These are phyloP conservation scores for Bidens hawaiensis DNA, from an alignment of 140 eudicot species.

Conservation along the genomic window DNA sequence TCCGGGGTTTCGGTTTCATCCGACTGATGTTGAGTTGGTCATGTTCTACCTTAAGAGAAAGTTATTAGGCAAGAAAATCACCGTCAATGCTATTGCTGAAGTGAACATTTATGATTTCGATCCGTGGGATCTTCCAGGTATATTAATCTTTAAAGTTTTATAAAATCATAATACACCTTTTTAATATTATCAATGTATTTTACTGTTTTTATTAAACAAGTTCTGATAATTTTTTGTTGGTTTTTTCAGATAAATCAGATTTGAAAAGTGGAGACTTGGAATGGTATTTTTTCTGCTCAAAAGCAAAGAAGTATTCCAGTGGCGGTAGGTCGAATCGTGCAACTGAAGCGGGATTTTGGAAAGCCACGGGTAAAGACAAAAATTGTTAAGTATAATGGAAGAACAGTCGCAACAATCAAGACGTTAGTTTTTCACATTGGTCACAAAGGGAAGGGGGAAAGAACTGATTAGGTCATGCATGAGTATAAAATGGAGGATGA, in stretches of 20 bases:
- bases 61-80: constrained; percentile 50
- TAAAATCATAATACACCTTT: neutral
- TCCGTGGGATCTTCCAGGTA: constrained; percentile 95
- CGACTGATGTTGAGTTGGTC: constrained; percentile 73
- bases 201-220: neutral
- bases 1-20: constrained; percentile 95
- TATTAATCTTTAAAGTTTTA: neutral
- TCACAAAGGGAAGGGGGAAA: constrained; percentile 56
- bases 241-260: constrained; percentile 49
- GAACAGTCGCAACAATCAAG: constrained; percentile 54
- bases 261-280: constrained; percentile 57
- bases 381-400: constrained; percentile 30
- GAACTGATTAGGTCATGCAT: constrained; percentile 91
- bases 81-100: constrained; percentile 55
- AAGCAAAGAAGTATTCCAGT: constrained; percentile 52
- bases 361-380: constrained; percentile 87
- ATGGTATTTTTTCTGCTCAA: constrained; percentile 90
- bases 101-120: constrained; percentile 58
- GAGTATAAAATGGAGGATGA: constrained; percentile 62
- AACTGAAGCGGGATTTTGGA: constrained; percentile 77
- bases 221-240: neutral
- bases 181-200: neutral
- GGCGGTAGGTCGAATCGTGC: constrained; percentile 64
- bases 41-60: constrained; percentile 84
- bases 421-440: constrained; percentile 73